phyloP scores from a whole-genome alignment of 768 basidiomycete species.

The Lyophyllum decastes region DNA sequence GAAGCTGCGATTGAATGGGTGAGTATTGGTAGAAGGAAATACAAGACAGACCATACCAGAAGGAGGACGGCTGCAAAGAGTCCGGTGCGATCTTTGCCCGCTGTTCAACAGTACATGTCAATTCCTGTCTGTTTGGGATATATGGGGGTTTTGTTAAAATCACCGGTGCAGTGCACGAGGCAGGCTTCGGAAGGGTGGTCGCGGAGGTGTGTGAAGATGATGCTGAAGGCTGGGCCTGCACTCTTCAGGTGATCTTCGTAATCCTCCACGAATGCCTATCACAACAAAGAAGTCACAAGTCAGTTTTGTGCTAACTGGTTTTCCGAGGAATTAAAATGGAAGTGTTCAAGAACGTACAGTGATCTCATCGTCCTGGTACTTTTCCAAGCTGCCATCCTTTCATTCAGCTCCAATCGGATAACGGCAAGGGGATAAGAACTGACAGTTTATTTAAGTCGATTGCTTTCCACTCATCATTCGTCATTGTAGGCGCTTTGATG shows the following conservation, averaged over 20 bases:
- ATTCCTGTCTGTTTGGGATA: background rate
- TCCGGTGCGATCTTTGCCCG: background rate
- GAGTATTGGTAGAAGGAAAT: background rate
- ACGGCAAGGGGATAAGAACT: background rate
- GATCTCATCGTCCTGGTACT: constrained; percentile 22
- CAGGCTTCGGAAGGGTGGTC: constrained; percentile 39
- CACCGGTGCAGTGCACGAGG: constrained; percentile 46
- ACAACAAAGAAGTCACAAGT: background rate
- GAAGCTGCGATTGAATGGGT: constrained; percentile 26
- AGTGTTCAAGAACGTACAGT: constrained; percentile 20
- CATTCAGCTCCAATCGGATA: background rate
- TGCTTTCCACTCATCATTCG: constrained; percentile 27
- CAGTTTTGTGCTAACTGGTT: background rate
- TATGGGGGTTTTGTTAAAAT: background rate
- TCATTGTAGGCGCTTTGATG: constrained; percentile 27
- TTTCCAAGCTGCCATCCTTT: constrained; percentile 26
- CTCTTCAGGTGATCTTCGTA: constrained; percentile 32
- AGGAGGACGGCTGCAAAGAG: constrained; percentile 17
- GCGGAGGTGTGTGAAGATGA: constrained; percentile 36
- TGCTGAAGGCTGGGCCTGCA: constrained; percentile 31
- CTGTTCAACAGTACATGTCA: background rate
- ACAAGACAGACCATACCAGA: background rate
- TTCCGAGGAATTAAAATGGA: too few relatives aligned
- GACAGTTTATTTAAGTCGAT: constrained; percentile 24
- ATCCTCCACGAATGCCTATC: constrained; percentile 30